A percentile compares a stretch with the other conserved stretches of the same genome.
These are phyloP conservation scores for Penicillium simplicissimum DNA, from an alignment of 495 filamentous ascomycete genomes.

Conservation along the genomic window DNA sequence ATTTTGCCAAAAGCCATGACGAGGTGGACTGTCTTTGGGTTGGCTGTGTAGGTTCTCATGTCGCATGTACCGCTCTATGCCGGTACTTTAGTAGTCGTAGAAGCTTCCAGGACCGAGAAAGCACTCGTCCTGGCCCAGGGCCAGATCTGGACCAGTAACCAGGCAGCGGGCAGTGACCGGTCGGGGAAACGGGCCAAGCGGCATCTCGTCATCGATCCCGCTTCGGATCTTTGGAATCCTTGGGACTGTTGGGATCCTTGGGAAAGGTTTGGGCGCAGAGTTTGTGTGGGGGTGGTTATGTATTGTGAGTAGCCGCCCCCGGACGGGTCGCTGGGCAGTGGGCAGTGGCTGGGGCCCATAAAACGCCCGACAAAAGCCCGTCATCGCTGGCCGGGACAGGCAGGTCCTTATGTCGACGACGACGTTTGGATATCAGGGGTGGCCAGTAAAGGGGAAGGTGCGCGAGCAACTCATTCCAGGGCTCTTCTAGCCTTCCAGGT, in stretches of 20 bases:
- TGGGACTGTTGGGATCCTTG: background rate
- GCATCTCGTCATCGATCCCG: conserved; percentile 17
- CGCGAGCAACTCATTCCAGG: too few species aligned
- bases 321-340: background rate
- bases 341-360: conserved; percentile 1
- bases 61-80: background rate
- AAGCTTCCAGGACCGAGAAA: background rate
- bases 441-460: background rate
- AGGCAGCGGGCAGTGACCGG: conserved; percentile 6
- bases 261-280: conserved; percentile 13
- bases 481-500: background rate
- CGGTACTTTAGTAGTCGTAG: background rate
- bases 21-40: background rate
- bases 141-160: background rate
- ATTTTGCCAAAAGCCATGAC: conserved; percentile 4
- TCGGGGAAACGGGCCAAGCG: background rate
- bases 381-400: conserved; percentile 7
- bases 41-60: background rate
- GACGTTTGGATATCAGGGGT: background rate
- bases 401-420: conserved; percentile 2
- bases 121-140: background rate
- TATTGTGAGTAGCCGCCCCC: background rate
- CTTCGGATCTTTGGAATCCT: background rate
- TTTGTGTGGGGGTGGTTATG: conserved; percentile 19
- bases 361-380: conserved; percentile 23